Percentiles rank a stretch among this genome's conserved stretches.
These are phyloP conservation scores for Aureobasidium sp. DNA, from an alignment of 2,329 filamentous ascomycete species.

Conservation along the genomic window DNA sequence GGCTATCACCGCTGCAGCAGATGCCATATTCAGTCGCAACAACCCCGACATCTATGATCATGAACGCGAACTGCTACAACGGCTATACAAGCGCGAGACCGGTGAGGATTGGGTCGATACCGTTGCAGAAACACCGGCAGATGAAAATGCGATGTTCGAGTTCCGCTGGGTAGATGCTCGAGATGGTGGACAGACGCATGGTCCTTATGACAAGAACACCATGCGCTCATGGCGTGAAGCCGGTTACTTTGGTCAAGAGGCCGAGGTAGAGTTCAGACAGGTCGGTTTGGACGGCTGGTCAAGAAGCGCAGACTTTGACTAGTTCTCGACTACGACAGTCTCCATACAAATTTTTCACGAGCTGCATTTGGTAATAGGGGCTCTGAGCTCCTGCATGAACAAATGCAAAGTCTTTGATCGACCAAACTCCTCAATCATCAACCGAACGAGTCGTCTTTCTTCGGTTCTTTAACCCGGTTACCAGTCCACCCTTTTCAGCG, in stretches of 20 bases:
- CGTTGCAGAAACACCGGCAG: conserved; percentile 28
- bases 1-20: conserved; percentile 88
- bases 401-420: conserved; percentile 77
- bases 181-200: conserved; percentile 81
- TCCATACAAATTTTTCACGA: conserved; percentile 63
- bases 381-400: neutral
- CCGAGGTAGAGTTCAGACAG: conserved; percentile 73
- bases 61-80: conserved; percentile 83
- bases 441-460: neutral
- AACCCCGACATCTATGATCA: conserved; percentile 93
- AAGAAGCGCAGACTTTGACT: conserved; percentile 38
- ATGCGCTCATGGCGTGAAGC: conserved; percentile 95
- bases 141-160: conserved; percentile 67
- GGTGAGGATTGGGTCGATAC: conserved; percentile 81
- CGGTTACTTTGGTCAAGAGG: conserved; percentile 81
- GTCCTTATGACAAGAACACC: conserved; percentile 84
- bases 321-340: neutral
- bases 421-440: conserved; percentile 75
- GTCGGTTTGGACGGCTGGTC: conserved; percentile 50
- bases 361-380: neutral
- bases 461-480: no score
- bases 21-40: conserved; percentile 84
- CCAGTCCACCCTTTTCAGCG: neutral
- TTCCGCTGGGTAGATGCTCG: conserved; percentile 93
- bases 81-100: conserved; percentile 86